phyloP scores from a whole-genome alignment of 257 asterid genomes.

The Euphrasia confusa region DNA sequence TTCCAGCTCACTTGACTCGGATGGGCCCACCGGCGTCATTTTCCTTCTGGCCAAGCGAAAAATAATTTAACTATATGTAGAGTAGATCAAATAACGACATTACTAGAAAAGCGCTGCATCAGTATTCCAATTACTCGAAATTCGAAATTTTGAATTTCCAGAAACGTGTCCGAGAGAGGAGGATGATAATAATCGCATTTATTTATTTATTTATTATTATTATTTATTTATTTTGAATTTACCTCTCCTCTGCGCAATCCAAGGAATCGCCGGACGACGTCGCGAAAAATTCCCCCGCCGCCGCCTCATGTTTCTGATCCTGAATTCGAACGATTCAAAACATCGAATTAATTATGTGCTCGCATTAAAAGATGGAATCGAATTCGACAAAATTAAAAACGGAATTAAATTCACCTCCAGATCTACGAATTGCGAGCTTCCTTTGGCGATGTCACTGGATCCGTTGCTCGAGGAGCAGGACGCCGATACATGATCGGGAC shows the following conservation, averaged over 20 bases:
- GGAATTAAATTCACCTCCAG: conserved; percentile 46
- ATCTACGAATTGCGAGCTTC: conserved; percentile 40
- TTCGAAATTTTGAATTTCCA: conserved; percentile 39
- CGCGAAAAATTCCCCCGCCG: conserved; percentile 26
- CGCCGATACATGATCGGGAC: conserved; percentile 33
- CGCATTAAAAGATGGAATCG: conserved; percentile 20
- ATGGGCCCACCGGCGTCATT: conserved; percentile 32
- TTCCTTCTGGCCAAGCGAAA: conserved; percentile 31
- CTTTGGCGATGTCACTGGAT: conserved; percentile 33
- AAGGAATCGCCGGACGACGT: conserved; percentile 32
- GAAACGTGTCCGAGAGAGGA: conserved; percentile 11
- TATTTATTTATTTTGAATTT: background rate
- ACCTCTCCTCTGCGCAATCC: conserved; percentile 38
- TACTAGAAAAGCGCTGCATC: conserved; percentile 18
- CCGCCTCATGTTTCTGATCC: conserved; percentile 34
- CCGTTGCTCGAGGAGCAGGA: conserved; percentile 46
- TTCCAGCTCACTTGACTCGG: conserved; percentile 41
- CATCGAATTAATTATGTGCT: background rate
- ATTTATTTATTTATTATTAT: background rate
- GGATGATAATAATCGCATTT: conserved; percentile 10
- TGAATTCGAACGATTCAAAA: conserved; percentile 28
- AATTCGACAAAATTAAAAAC: conserved; percentile 19
- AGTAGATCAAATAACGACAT: conserved; percentile 13
- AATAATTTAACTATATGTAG: conserved; percentile 13
- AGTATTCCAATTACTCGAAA: conserved; percentile 20